phyloP scores from a whole-genome alignment of 2,329 filamentous ascomycete species.

The Phoma sp. region DNA sequence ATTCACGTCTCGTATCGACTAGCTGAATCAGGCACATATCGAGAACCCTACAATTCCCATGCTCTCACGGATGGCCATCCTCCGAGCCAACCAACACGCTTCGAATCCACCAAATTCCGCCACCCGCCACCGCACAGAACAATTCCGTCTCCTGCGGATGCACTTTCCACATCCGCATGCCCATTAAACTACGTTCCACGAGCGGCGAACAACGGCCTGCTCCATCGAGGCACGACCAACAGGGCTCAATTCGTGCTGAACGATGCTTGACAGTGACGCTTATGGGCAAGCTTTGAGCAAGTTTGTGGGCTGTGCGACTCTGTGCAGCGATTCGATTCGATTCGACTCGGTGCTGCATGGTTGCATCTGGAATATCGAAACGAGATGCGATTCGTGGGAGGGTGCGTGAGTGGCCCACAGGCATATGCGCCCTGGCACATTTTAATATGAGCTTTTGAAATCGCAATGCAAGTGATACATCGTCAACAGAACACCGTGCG shows the following conservation, averaged over 20 bases:
- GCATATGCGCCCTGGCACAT: background rate
- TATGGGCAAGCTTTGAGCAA: background rate
- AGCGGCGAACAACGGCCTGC: background rate
- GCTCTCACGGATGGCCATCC: background rate
- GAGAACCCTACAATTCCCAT: constrained; percentile 7
- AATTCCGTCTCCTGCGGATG: background rate
- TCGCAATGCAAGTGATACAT: background rate
- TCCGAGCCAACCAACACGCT: background rate
- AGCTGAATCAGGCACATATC: background rate
- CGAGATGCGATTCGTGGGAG: background rate
- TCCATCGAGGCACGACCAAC: background rate
- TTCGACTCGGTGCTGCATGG: background rate
- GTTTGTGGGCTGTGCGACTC: background rate
- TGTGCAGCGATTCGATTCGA: background rate
- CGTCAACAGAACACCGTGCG: too few species aligned
- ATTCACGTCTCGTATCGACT: constrained; percentile 5
- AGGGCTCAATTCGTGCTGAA: constrained; percentile 1
- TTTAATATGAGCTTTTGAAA: background rate
- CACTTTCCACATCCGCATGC: constrained; percentile 2
- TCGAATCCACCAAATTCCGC: background rate
- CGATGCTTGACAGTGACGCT: constrained; percentile 1
- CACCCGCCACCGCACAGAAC: background rate
- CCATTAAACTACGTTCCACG: background rate
- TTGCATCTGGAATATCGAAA: background rate
- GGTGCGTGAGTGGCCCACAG: too few species aligned